Conservation (phyloP, 139 green algal genomes). For the Limnomonas spitsbergensis region DNA sequence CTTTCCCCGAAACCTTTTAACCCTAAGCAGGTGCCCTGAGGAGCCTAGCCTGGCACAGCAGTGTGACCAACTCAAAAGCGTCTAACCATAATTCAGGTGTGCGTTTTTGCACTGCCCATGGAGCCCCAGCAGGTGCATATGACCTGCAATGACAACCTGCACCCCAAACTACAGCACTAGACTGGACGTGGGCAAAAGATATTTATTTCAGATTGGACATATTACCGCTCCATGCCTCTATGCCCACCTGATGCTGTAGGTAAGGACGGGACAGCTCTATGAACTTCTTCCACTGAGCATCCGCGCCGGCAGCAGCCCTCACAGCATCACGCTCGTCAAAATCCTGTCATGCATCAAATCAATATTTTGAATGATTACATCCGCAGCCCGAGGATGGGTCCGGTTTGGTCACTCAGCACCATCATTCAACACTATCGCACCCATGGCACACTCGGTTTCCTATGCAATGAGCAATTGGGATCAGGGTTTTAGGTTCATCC, state of each 20-base stretch:
- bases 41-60: no score
- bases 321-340: conserved; percentile 44
- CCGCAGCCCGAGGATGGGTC: not conserved
- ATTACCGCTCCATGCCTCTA: not conserved
- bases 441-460: not conserved
- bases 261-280: conserved; percentile 27
- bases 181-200: no score
- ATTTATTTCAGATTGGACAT: not conserved
- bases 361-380: not conserved
- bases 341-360: conserved; percentile 23
- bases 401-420: not conserved
- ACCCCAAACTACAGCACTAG: no score
- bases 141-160: no score
- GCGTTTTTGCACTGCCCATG: no score
- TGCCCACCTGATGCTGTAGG: conserved; percentile 35
- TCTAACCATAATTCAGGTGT: no score
- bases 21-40: not conserved
- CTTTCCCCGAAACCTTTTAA: not conserved
- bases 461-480: not conserved
- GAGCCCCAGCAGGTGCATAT: no score
- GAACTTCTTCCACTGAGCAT: conserved; percentile 39
- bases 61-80: no score
- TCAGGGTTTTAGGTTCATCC: not conserved
- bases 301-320: conserved; percentile 12
- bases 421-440: not conserved